Base-by-base conservation (phyloP, 176 grass and related monocot species). In the Triticum turgidum region DNA sequence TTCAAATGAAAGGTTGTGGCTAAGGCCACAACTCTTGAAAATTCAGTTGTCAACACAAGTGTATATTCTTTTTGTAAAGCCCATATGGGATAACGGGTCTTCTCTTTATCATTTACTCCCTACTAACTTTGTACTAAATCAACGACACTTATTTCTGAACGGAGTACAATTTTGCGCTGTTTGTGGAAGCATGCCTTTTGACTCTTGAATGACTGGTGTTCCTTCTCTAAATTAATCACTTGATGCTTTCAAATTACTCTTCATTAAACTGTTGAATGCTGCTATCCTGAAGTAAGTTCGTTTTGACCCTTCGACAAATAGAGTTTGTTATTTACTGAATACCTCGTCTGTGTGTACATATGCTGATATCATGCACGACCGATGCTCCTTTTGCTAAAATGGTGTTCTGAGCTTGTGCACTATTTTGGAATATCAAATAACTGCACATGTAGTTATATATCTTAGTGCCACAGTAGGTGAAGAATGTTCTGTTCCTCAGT, bases 281-380 rank as follows among this genome's bases (percentile, higher is more conserved):
- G 61, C 81, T 91, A 39, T 85, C 89, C 52, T 81, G 85, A 91
- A 14, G 77, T 87, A 84, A 87, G 29, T 38, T 68, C 2, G 15
- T 87, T 41, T 27, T 25, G 59, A 87, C 81, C 61, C 14, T 42
- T 24, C 79, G 73, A 79, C 66, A 37, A 72, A 79, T 47, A 39
- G 30, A 1, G 2, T 56, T 56, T 78, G 47, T 85, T 38, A n/a
- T 84, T 20, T 61, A 32, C n/a, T 38, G 21, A 80, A 84, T 51
- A 11, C 38, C 63, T 18, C 39, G 52, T 39, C 73, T 83, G 73
- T 51, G 27, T 81, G 61, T 30, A 11, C 66, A 73, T 72, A 63
- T 66, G 85, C 27, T 77, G 45, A 49, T 56, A 77, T 76, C 44
- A 76, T 76, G 73, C 65, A 80, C 9, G 22, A 34, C 58, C 27